Base-by-base conservation (phyloP, 768 basidiomycete genomes). In the Tricholoma furcatifolium region DNA sequence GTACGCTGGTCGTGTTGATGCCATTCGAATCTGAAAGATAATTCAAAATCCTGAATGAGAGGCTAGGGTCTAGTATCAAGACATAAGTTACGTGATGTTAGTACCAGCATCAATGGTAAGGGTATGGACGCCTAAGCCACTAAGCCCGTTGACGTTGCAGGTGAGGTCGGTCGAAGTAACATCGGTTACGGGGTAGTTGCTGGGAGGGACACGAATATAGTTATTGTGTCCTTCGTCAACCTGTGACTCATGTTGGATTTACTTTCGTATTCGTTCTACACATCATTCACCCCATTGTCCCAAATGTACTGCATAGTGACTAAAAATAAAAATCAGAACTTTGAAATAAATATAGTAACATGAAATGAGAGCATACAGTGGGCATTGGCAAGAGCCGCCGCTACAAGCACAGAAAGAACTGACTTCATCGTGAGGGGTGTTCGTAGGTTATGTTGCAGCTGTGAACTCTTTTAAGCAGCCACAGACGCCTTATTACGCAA, bases 151-250 rank as follows among this genome's bases (percentile, higher is more conserved):
- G 52, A 80, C 79, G 55, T 80, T 80, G 70, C 79, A 80, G 21
- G 77, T 79, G 17, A 80, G 52, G 60, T 80, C 79, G 3, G 65
- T 80, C 20, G 76, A 78, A 21, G 77, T 78, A 20, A 81, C 79
- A 51, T 81, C 79, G 27, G 77, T 78, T 40, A 80, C 78, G 12
- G 79, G 79, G 60, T 79, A 80, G 67, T 81, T 81, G 67, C 62
- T 80, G 15, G 79, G 79, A 8, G 75, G 67, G 20, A 80, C 60
- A 47, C 79, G 78, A 45, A 80, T 63, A 58, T 69, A 72, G 24
- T 59, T 73, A 65, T 80, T 80, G 30, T 63, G 62, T 1, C 79
- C 79, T 57, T 77, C 60, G 58, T 81, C 79, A 18, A 63, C 71
- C 76, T 77, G 27, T 17, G 54, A 14, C 39, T 15, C 27, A 9